phyloP scores from a whole-genome alignment of 179 eudicot genomes.

The Nepenthes alata region DNA sequence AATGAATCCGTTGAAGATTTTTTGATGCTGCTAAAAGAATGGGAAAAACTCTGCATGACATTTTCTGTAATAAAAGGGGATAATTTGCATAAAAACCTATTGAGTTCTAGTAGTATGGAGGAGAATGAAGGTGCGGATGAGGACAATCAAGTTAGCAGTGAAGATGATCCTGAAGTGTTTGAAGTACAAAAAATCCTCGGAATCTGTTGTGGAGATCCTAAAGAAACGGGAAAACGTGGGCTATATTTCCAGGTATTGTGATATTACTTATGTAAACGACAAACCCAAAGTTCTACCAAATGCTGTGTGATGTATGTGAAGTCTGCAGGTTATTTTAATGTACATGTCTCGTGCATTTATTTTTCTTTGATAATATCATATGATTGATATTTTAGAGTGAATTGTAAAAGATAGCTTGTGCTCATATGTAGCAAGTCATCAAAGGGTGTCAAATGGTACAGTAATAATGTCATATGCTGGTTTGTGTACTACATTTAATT shows the following conservation, averaged over 20 bases:
- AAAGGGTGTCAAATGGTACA: too few species aligned
- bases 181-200: slow-evolving; percentile 59
- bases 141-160: slow-evolving; percentile 14
- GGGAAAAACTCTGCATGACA: slow-evolving; percentile 49
- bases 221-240: slow-evolving; percentile 13
- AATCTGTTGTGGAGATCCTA: slow-evolving; percentile 66
- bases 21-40: slow-evolving; percentile 42
- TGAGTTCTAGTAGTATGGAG: slow-evolving; percentile 6
- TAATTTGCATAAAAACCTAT: slow-evolving; percentile 5
- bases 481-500: too few species aligned
- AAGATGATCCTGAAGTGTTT: slow-evolving; percentile 26
- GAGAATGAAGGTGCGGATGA: slow-evolving; percentile 12
- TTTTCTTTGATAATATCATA: too few species aligned
- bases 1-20: slow-evolving; percentile 79
- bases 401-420: too few species aligned
- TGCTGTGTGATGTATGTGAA: too few species aligned
- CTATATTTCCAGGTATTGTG: slow-evolving; percentile 57
- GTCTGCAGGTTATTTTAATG: too few species aligned
- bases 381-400: too few species aligned
- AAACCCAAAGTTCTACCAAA: too few species aligned
- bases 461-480: too few species aligned
- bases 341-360: too few species aligned
- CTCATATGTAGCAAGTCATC: too few species aligned
- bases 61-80: slow-evolving; percentile 17
- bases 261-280: background rate